A percentile compares a stretch with the other conserved stretches of the same genome.
Evolutionary conservation across 768 basidiomycete species (phyloP).

Genomic region (Boletellus sp.): DNA sequence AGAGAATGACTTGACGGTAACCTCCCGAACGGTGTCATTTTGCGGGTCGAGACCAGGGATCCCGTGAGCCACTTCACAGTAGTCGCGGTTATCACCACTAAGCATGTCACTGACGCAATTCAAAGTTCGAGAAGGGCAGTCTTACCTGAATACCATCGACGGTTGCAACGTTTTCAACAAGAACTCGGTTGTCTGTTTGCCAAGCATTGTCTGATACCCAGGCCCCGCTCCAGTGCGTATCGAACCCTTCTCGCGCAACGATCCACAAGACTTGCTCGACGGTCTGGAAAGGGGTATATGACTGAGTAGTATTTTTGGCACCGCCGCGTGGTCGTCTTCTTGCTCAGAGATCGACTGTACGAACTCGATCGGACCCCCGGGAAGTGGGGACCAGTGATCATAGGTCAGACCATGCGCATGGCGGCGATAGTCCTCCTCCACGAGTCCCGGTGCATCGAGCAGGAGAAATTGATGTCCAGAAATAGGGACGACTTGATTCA

Average conservation of each 20-base stretch:
- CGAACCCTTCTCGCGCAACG: constrained; percentile 64
- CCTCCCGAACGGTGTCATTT: constrained; percentile 52
- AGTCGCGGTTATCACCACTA: constrained; percentile 90
- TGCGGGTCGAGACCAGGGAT: constrained; percentile 25
- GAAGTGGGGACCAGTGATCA: constrained; percentile 51
- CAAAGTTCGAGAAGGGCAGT: neutral
- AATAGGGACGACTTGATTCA: constrained; percentile 59
- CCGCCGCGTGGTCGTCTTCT: constrained; percentile 14
- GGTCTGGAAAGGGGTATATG: constrained; percentile 85
- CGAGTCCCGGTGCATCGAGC: constrained; percentile 73
- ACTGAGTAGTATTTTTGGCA: constrained; percentile 59
- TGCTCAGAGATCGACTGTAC: constrained; percentile 43
- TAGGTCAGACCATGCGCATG: constrained; percentile 47
- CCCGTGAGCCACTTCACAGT: constrained; percentile 71
- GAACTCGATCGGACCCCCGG: constrained; percentile 57
- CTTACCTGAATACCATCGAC: constrained; percentile 66
- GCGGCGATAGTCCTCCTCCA: constrained; percentile 77
- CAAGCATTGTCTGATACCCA: constrained; percentile 81
- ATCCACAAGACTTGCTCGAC: constrained; percentile 73
- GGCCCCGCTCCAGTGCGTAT: constrained; percentile 75
- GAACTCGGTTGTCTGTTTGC: constrained; percentile 74
- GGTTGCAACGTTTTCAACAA: constrained; percentile 68
- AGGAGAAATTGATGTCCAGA: constrained; percentile 71
- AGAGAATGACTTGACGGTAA: constrained; percentile 87
- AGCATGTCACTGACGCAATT: neutral